Evolutionary conservation across 129 eudicot species (phyloP), one percentile per base, ranked within the genome.

Genomic region (Chrysanthemum seticuspe): DNA sequence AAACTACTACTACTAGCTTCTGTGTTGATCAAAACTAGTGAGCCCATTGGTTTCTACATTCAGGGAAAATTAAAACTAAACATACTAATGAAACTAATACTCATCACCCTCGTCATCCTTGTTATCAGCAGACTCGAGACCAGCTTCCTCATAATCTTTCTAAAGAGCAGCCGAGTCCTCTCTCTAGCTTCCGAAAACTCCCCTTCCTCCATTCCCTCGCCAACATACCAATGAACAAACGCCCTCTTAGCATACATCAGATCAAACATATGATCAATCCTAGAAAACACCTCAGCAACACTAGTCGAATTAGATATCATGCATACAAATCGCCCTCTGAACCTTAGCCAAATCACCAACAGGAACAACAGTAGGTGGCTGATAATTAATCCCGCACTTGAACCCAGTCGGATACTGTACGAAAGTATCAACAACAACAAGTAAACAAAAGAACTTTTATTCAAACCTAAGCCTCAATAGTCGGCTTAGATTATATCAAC

Each of bases 241-340:
- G 96, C 96, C 21, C 96, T 54, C 83, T 89, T 86, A 0, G 92
- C 88, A 3, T 89, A 89, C 92, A 89, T 89, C 78, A 89, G 12
- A 73, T 89, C 96, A 34, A 89, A 86, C 89, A 84, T 89, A 76
- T 82, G 89, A 78, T 89, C 96, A 67, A 89, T 89, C 70, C 92
- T 89, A 0, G 92, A 89, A 65, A 86, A 89, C 74, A 86, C 96
- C 78, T 89, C 92, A 57, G 90, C 96, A 54, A 89, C 92, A 61
- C 92, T 89, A n/a, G 96, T 89, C n/a, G 96, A 86, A 80, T 89
- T 89, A 0, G 96, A 86, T 6, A 89, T 89, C n/a, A n/a, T n/a
- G n/a, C 92, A 89, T 84, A 16, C 92, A 89, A 50, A 89, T 88
- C 2, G 87, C 96, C 54, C 92, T 80, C 77, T 87, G 92, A 40